A percentile compares a stretch with the other conserved stretches of the same genome.
Evolutionary conservation across 2,329 filamentous ascomycete species (phyloP).

Genomic region (Sporothrix variecibatus): DNA sequence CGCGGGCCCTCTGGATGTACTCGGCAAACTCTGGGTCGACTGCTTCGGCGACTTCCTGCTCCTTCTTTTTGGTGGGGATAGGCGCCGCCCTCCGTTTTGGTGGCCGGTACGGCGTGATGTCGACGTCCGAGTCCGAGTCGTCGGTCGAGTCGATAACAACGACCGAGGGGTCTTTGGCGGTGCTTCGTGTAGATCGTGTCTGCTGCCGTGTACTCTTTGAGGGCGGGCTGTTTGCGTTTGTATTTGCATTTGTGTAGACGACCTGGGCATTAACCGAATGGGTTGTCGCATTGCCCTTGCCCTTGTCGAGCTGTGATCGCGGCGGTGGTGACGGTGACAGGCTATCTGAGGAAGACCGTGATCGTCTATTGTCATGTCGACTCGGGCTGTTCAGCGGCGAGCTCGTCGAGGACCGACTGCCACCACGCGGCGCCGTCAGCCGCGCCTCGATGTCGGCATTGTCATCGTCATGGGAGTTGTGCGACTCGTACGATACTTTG

Average conservation of each 20-base stretch:
- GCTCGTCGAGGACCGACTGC: not conserved
- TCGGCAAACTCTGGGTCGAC: constrained; percentile 31
- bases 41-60: constrained; percentile 29
- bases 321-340: not conserved
- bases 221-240: not conserved
- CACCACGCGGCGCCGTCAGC: not conserved
- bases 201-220: not conserved
- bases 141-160: constrained; percentile 25
- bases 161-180: not conserved
- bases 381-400: not conserved
- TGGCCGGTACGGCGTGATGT: not conserved
- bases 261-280: constrained; percentile 24
- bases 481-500: constrained; percentile 27
- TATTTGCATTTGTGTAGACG: not conserved
- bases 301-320: constrained; percentile 10
- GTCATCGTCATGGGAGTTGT: not conserved
- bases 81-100: not conserved
- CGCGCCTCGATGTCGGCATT: not conserved
- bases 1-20: constrained; percentile 31
- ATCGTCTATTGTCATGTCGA: not conserved
- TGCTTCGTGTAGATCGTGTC: not conserved
- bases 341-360: not conserved
- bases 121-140: constrained; percentile 7
- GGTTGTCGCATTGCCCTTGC: constrained; percentile 22
- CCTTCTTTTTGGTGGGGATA: not conserved